A percentile compares a stretch with the other conserved stretches of the same genome.
Evolutionary conservation across 2,329 filamentous ascomycete genomes (phyloP).

Genomic region (Ophiostoma himal-ulmi): DNA sequence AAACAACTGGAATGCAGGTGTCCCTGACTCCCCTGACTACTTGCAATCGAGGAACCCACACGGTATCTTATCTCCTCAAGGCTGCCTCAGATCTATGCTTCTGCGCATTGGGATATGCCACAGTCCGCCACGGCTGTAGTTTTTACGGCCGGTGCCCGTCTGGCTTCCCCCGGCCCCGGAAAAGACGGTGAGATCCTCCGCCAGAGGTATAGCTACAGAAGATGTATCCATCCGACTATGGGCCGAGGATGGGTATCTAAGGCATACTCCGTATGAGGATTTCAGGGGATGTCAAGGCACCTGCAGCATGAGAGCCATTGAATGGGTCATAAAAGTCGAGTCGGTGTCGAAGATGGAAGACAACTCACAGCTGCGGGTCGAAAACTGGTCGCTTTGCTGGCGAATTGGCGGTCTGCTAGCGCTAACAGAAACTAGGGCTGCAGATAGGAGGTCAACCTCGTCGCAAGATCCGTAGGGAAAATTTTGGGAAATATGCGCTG

Average conservation of each 20-base stretch:
- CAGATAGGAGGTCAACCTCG: not conserved
- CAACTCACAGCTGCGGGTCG: conserved; percentile 12
- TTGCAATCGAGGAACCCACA: not conserved
- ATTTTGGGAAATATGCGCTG: not conserved
- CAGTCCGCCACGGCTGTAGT: not conserved
- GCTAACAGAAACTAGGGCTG: not conserved
- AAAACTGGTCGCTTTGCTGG: not conserved
- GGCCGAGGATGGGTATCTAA: not conserved
- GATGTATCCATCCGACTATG: not conserved
- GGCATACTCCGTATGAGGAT: too few relatives aligned
- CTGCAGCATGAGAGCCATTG: not conserved
- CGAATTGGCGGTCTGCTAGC: conserved; percentile 11
- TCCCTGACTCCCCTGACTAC: not conserved
- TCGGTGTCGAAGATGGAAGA: not conserved
- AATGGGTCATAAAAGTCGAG: not conserved
- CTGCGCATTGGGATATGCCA: not conserved
- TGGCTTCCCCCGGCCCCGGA: conserved; percentile 4
- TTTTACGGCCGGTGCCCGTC: not conserved
- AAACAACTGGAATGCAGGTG: not conserved
- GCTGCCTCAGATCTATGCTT: not conserved
- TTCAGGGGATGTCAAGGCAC: conserved; percentile 2
- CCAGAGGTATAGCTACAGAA: not conserved
- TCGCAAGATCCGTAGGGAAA: not conserved
- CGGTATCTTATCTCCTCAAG: not conserved
- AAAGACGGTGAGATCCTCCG: not conserved